Base-by-base conservation (phyloP, 495 filamentous ascomycete genomes). In the Lasiosphaeriaceae sp. region DNA sequence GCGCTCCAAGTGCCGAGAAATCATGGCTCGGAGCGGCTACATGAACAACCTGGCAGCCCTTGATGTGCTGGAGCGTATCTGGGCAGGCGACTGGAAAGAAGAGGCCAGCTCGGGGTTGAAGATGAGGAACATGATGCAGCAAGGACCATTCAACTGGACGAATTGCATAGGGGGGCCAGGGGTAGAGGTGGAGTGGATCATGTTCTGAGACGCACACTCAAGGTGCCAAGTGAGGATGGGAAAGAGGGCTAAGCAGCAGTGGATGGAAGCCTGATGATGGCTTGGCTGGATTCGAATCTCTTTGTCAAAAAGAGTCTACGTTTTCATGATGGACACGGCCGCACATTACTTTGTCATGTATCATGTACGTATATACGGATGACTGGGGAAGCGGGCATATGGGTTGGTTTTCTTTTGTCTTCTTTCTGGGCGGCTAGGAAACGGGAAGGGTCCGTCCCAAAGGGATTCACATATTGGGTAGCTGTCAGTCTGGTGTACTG, bases 31-130 rank as follows among this genome's bases (percentile, higher is more conserved):
- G 64, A 90, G 87, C 44, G 92, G 91, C 14, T 96, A 97, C 68
- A 88, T 88, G 73, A 97, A 97, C 67, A 96, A 96, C 63, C 77
- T 96, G 20, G 87, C 87, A 7, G 90, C 89, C 19, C 76, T 97
- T 50, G 89, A 92, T 62, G 83, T 96, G 0, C 65, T 97, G 60
- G 92, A 97, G 73, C 83, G 82, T 63, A 82, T 95, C 46, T 97
- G 93, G 93, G 77, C 64, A 48, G 76, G 66, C 54, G 83, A 78
- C 55, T 74, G 67, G 52, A 73, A 68, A 74, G 80, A 68, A 71
- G 70, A 57, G 63, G 45, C 50, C 68, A 52, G 50, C 62, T 58
- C 14, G 54, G 65, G 37, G 51, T 48, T 45, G 56, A 54, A 68
- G 68, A 69, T 52, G 56, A 55, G 66, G 24, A 74, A 66, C 49